phyloP scores from a whole-genome alignment of 768 basidiomycete species.

The Pleurotus cornucopiae region DNA sequence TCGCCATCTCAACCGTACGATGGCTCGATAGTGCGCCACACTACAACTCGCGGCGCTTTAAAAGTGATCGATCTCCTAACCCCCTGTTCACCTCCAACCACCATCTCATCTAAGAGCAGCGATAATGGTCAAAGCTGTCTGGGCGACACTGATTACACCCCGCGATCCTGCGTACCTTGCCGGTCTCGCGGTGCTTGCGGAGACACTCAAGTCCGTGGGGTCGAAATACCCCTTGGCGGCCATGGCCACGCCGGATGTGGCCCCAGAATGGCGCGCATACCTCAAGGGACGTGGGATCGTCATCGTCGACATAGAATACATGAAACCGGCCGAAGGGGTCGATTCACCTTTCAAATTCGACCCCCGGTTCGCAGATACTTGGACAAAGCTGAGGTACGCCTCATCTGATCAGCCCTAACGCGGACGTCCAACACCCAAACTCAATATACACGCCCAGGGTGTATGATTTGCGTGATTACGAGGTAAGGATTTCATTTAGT shows the following conservation, averaged over 20 bases:
- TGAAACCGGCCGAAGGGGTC: slow-evolving; percentile 45
- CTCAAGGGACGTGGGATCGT: slow-evolving; percentile 51
- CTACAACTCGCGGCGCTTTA: too few relatives aligned
- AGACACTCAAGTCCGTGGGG: slow-evolving; percentile 47
- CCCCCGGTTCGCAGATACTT: slow-evolving; percentile 61
- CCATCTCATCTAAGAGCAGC: too few relatives aligned
- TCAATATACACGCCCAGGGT: slow-evolving; percentile 26
- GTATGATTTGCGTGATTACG: slow-evolving; percentile 67
- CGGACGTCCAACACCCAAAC: background rate
- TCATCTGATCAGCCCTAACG: background rate
- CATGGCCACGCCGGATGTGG: slow-evolving; percentile 63
- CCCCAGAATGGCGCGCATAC: slow-evolving; percentile 43
- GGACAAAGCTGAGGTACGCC: slow-evolving; percentile 60
- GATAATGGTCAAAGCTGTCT: slow-evolving; percentile 32
- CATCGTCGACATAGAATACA: slow-evolving; percentile 53
- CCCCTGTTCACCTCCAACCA: background rate
- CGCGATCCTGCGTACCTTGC: slow-evolving; percentile 49
- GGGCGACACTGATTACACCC: slow-evolving; percentile 32
- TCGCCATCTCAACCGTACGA: too few relatives aligned
- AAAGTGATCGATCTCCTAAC: background rate
- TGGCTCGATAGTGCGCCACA: too few relatives aligned
- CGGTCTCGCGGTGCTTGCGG: slow-evolving; percentile 57
- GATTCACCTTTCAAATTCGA: slow-evolving; percentile 40
- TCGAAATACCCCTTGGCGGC: slow-evolving; percentile 76
- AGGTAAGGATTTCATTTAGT: slow-evolving; percentile 36